A percentile compares a stretch with the other conserved stretches of the same genome.
Conservation (phyloP, 352 stramenopile species). For the Phytopythium mirpurense region DNA sequence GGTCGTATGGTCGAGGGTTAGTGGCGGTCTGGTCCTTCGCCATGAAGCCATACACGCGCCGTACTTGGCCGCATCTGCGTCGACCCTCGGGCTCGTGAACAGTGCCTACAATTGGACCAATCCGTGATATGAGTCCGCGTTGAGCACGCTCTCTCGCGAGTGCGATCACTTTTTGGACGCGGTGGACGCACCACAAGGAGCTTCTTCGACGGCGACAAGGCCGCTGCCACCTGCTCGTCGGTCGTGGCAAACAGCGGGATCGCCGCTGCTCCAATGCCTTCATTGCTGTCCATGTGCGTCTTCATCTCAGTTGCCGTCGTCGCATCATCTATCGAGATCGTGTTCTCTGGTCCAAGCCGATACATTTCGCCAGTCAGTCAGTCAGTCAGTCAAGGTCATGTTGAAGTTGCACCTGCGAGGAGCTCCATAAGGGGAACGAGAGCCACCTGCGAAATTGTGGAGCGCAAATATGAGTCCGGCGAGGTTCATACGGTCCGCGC, state of each 20-base stretch:
- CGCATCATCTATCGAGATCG: background rate
- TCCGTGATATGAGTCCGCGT: no score
- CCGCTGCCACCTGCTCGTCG: slow-evolving; percentile 39
- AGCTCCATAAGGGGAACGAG: background rate
- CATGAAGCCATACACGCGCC: background rate
- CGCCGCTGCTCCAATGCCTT: slow-evolving; percentile 1
- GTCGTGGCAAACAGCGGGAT: slow-evolving; percentile 40
- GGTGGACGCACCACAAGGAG: slow-evolving; percentile 23
- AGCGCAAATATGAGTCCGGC: slow-evolving; percentile 56
- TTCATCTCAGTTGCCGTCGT: background rate
- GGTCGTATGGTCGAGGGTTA: background rate
- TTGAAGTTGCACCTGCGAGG: background rate
- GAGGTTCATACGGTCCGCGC: slow-evolving; percentile 58
- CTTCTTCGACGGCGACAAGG: slow-evolving; percentile 26
- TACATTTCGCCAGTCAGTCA: background rate
- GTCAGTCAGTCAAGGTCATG: no score
- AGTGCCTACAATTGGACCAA: slow-evolving; percentile 18
- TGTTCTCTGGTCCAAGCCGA: slow-evolving; percentile 4
- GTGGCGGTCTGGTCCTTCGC: background rate
- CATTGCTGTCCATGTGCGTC: slow-evolving; percentile 1
- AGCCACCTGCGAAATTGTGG: slow-evolving; percentile 44
- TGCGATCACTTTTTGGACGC: no score
- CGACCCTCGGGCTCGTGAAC: slow-evolving; percentile 27
- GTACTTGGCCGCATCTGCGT: slow-evolving; percentile 26
- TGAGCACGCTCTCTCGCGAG: no score